Evolutionary conservation across 1,284 basidiomycete species (phyloP).

Genomic region (Rhodotorula sp.): DNA sequence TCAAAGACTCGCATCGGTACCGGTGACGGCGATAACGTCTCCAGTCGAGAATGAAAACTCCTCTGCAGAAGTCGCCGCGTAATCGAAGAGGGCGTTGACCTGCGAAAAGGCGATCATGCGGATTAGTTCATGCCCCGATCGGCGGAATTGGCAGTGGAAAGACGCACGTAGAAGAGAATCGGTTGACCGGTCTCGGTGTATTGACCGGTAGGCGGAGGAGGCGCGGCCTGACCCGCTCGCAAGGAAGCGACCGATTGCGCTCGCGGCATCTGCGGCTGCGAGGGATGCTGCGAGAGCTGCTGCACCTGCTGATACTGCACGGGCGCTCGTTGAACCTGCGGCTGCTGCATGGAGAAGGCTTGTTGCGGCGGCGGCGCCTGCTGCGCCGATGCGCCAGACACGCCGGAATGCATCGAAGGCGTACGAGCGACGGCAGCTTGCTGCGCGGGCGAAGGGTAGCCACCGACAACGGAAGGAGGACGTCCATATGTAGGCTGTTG

Average conservation of each 20-base stretch:
- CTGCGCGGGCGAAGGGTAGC: conserved; percentile 10
- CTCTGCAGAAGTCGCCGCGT: conserved; percentile 64
- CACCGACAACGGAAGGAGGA: conserved; percentile 40
- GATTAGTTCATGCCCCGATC: too few species aligned
- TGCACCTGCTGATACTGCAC: conserved; percentile 5
- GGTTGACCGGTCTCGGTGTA: conserved; percentile 73
- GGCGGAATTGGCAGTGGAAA: too few species aligned
- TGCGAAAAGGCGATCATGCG: conserved; percentile 45
- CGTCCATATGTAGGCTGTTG: conserved; percentile 42
- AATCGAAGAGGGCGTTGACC: conserved; percentile 91
- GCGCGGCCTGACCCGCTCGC: conserved; percentile 45
- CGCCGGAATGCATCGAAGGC: conserved; percentile 23
- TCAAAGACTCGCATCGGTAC: conserved; percentile 28
- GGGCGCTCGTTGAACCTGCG: conserved; percentile 9
- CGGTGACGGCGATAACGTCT: conserved; percentile 44
- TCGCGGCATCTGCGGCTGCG: conserved; percentile 9
- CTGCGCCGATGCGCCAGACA: conserved; percentile 34
- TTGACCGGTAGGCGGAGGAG: conserved; percentile 60
- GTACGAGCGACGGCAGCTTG: conserved; percentile 26
- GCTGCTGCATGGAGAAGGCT: neutral
- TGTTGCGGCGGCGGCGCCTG: conserved; percentile 7
- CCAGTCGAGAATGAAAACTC: conserved; percentile 55
- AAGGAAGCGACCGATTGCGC: conserved; percentile 9
- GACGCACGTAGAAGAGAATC: conserved; percentile 73
- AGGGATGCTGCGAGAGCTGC: conserved; percentile 14